These are phyloP conservation scores for Hemileia vastatrix DNA, from an alignment of 1,284 basidiomycete species.

Conservation along the genomic window DNA sequence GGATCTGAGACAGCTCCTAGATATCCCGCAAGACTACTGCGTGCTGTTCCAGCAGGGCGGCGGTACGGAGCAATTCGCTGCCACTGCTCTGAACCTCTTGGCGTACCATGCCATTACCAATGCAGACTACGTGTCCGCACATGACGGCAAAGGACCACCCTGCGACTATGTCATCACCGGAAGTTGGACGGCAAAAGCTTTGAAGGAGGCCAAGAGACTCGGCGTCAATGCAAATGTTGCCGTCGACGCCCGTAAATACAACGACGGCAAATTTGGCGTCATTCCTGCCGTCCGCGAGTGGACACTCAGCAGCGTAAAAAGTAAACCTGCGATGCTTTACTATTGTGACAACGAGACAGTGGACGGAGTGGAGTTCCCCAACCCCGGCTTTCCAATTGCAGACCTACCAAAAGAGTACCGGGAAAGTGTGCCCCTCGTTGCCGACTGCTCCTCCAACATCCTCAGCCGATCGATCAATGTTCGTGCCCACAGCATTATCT, in stretches of 20 bases:
- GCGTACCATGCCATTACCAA: conserved; percentile 65
- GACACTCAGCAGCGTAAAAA: conserved; percentile 55
- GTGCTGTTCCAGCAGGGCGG: conserved; percentile 88
- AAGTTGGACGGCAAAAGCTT: conserved; percentile 78
- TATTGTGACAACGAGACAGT: conserved; percentile 99
- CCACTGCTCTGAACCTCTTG: conserved; percentile 76
- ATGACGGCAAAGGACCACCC: conserved; percentile 49
- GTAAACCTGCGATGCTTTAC: conserved; percentile 76
- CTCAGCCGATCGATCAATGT: conserved; percentile 88
- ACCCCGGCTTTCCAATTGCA: conserved; percentile 75
- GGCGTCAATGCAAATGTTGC: conserved; percentile 57
- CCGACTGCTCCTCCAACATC: conserved; percentile 93
- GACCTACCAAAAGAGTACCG: conserved; percentile 54
- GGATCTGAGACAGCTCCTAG: conserved; percentile 57
- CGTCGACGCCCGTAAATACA: conserved; percentile 56
- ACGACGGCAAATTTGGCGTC: conserved; percentile 65
- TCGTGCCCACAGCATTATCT: conserved; percentile 84
- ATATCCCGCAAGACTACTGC: conserved; percentile 69
- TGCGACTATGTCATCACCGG: conserved; percentile 73
- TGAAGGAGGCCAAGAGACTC: conserved; percentile 63
- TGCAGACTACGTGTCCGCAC: conserved; percentile 54
- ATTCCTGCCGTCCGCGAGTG: conserved; percentile 67
- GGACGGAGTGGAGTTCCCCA: conserved; percentile 82
- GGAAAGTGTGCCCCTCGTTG: conserved; percentile 66
- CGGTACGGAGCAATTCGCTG: conserved; percentile 78